Evolutionary conservation across 2,329 filamentous ascomycete genomes (phyloP), one percentile per base, ranked within the genome.

Genomic region (Neurospora sp.): DNA sequence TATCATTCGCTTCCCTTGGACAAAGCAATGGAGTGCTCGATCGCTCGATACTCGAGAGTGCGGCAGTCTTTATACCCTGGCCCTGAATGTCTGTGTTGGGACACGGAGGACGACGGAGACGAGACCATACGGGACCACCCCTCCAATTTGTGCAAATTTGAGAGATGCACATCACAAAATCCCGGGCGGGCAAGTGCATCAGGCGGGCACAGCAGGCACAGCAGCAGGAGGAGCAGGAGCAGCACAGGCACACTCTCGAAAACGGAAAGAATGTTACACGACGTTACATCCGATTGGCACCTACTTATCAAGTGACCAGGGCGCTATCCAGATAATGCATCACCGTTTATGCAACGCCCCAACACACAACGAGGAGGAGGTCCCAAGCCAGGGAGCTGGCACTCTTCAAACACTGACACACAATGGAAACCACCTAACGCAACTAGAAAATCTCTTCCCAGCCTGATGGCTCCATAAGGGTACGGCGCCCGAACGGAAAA

Each of bases 1-100:
- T 67, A 40, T 67, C 73, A 70, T 73, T 74, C 72, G 67, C 70
- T 74, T 73, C 71, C 11, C 15, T 17, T 28, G 1, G 43, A 28
- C 19, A 52, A 52, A 52, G 19, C 43, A 62, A 62, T 33, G 13
- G 23, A 33, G 52, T 62, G 23, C 52, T 62, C 23, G 46, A 33
- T 62, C 52, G 23, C 23, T 33, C 52, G 23, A 62, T 62, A 33
- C 52, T 62, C 52, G 52, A 62, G 15, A 33, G 23, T 62, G 52
- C 46, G 46, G 46, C 46, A 58, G 6, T 58, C 46, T 28, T 17
- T 17, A 8, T 58, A 58, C 23, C 46, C 33, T 58, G 23, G 46
- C 23, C 43, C 46, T 58, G 46, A 23, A 52, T 58, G 19, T 23
- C 46, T 58, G 46, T 33, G 6, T 58, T 33, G 6, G 46, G 23